Base-by-base conservation (phyloP, 495 filamentous ascomycete species). In the Polyplosphaeria fusca region DNA sequence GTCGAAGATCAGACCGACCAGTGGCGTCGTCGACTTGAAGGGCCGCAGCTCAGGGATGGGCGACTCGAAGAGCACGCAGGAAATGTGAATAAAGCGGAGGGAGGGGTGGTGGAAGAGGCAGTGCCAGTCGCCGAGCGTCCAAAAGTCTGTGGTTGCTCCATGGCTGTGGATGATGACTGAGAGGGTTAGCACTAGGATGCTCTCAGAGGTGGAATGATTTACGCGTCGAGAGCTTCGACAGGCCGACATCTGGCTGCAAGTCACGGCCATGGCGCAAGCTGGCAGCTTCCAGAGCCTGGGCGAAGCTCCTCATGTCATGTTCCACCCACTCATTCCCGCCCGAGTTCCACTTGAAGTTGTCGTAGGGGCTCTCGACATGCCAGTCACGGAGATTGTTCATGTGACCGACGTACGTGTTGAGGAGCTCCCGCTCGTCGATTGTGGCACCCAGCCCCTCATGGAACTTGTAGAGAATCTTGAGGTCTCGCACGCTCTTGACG, bases 351-450 rank as follows among this genome's bases (percentile, higher is more conserved):
- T 55, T 46, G 43, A 24, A 54, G 24, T 62, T 57, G 41, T 62
- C 52, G 16, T 38, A 57, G n/a, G 59, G 52, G 30, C 59, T 62
- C 47, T 62, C 59, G 1, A 62, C 23, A 25, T 54, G 47, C 45
- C 37, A 52, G 2, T 62, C 47, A 4, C 28, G 37, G 35, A 62
- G 26, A 7, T 24, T 23, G 35, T 51, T 56, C 59, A 56, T 62
- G 3, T 52, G 9, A 0, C 9, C 23, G 2, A 57, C 22, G 20
- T 23, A 47, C 14, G 7, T 42, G 32, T 62, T 56, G 26, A 62
- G 52, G 2, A 7, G 12, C 11, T 30, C 16, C 1, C 52, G 52
- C n/a, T 56, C 59, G 18, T 47, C 14, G 4, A 45, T 18, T 11
- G 52, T 62, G 11, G 9, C 24, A 2, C 19, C 40, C 16, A 56